Percentiles rank a stretch among this genome's conserved stretches.
Evolutionary conservation across 805 yeast genomes (phyloP).

Genomic region (Groenewaldozyma salmanticensis): DNA sequence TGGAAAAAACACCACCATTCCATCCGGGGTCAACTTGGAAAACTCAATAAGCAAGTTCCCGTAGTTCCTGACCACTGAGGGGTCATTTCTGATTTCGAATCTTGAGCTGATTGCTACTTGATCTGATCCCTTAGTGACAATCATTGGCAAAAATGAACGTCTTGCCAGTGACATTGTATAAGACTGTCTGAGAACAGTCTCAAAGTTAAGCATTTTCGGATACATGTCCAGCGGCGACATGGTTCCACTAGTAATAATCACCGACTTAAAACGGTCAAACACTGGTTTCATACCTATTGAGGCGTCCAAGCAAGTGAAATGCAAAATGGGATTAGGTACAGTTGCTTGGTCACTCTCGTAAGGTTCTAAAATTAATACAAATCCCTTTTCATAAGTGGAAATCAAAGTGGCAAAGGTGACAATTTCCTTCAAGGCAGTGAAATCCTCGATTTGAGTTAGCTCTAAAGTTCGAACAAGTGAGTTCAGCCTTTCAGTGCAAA

Average conservation of each 20-base stretch:
- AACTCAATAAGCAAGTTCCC: constrained; percentile 89
- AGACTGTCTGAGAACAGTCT: constrained; percentile 87
- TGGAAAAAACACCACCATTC: constrained; percentile 95
- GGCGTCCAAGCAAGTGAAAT: constrained; percentile 93
- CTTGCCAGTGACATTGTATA: constrained; percentile 93
- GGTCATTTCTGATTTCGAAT: constrained; percentile 94
- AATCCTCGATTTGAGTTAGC: constrained; percentile 80
- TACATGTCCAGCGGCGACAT: constrained; percentile 98
- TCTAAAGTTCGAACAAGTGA: constrained; percentile 84
- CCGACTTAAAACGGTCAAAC: constrained; percentile 84
- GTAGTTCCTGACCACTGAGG: constrained; percentile 93
- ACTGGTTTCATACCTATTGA: constrained; percentile 96
- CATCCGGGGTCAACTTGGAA: constrained; percentile 94
- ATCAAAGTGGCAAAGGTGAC: constrained; percentile 96
- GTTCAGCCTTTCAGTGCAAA: constrained; percentile 86
- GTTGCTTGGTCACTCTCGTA: constrained; percentile 91
- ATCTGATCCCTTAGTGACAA: constrained; percentile 95
- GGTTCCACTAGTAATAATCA: constrained; percentile 94
- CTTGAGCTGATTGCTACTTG: constrained; percentile 95
- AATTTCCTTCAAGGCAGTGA: constrained; percentile 84
- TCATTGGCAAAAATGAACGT: constrained; percentile 86
- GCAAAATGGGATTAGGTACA: constrained; percentile 91
- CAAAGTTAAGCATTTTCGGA: constrained; percentile 91
- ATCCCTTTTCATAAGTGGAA: constrained; percentile 90
- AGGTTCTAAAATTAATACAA: constrained; percentile 85